A percentile compares a stretch with the other conserved stretches of the same genome.
Evolutionary conservation across 805 yeast genomes (phyloP).

Genomic region (Starmerella stigmatis): DNA sequence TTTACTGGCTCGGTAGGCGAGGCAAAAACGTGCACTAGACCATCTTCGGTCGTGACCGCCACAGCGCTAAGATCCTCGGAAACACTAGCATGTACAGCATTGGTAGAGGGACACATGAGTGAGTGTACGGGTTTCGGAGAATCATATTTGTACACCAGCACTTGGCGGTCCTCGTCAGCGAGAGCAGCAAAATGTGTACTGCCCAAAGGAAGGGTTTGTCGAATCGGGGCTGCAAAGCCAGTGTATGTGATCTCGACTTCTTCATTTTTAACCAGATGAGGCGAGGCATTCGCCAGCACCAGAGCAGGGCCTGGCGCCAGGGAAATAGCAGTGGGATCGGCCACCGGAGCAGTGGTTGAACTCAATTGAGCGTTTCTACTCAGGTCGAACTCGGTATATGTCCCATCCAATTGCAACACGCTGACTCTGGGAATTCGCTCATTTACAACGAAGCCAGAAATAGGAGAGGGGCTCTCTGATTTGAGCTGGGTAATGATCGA

Average conservation of each 20-base stretch:
- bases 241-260: constrained; percentile 47
- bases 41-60: constrained; percentile 61
- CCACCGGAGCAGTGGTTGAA: constrained; percentile 11
- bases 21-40: constrained; percentile 59
- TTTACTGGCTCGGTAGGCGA: constrained; percentile 9
- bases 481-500: constrained; percentile 38
- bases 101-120: constrained; percentile 53
- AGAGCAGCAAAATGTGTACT: constrained; percentile 49
- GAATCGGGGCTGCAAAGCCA: constrained; percentile 65
- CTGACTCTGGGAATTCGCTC: constrained; percentile 5
- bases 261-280: constrained; percentile 41
- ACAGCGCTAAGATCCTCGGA: constrained; percentile 29
- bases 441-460: not conserved
- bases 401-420: constrained; percentile 21
- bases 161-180: constrained; percentile 71
- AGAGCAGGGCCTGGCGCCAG: not conserved
- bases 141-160: constrained; percentile 55
- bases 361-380: constrained; percentile 35
- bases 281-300: constrained; percentile 60
- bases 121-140: constrained; percentile 41
- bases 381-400: constrained; percentile 53
- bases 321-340: constrained; percentile 5
- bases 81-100: constrained; percentile 38
- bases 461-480: constrained; percentile 12
- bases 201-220: constrained; percentile 35